phyloP scores from a whole-genome alignment of 116 monocot genomes.

The Papilionanthe hybrid region DNA sequence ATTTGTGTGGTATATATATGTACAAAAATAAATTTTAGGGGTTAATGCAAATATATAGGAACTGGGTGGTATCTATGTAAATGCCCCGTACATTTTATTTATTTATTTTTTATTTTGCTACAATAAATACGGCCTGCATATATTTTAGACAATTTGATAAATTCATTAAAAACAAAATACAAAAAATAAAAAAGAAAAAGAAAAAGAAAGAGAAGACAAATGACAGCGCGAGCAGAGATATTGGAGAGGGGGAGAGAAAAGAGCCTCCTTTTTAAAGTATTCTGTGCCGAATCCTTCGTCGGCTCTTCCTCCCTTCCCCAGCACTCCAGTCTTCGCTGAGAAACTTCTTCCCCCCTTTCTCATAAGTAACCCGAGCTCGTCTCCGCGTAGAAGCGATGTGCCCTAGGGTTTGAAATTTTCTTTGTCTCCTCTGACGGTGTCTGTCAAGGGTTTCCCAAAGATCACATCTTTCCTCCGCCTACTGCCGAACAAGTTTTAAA shows the following conservation, averaged over 20 bases:
- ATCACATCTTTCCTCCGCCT: slow-evolving; percentile 1
- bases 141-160: too few species aligned
- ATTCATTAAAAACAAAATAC: background rate
- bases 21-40: too few species aligned
- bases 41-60: too few species aligned
- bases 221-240: background rate
- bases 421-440: background rate
- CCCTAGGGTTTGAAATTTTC: slow-evolving; percentile 4
- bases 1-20: too few species aligned
- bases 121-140: too few species aligned
- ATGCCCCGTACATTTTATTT: too few species aligned
- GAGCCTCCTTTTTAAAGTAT: background rate
- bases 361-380: background rate
- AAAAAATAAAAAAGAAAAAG: background rate
- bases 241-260: background rate
- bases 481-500: background rate
- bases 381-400: background rate
- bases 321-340: slow-evolving; percentile 1
- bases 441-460: background rate
- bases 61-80: too few species aligned
- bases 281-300: background rate
- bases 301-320: background rate
- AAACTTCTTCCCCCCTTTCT: background rate
- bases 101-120: too few species aligned
- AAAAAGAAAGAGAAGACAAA: background rate